Percentiles rank a stretch among this genome's conserved stretches.
Conservation (phyloP, 163 green algal genomes). For the Scenedesmus sp. region DNA sequence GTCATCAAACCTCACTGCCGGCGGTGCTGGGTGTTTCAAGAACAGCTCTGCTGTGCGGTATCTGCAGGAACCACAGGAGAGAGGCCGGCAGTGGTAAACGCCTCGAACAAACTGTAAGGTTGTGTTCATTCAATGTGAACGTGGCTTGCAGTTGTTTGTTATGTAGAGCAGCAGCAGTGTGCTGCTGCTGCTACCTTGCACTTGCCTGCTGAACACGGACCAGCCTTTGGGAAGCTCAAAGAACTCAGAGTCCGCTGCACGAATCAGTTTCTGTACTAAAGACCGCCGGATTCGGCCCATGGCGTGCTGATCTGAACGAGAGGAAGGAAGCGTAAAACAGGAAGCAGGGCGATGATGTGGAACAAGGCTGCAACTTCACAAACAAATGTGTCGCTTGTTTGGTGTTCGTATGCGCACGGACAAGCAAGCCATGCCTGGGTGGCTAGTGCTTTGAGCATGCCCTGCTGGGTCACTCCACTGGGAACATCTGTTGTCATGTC, state of each 20-base stretch:
- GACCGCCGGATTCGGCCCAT: conserved; percentile 42
- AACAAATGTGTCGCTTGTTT: too few relatives aligned
- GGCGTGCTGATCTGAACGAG: background rate
- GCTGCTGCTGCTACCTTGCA: background rate
- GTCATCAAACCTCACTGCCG: conserved; percentile 31
- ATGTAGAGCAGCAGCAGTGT: background rate
- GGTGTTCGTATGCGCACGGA: too few relatives aligned
- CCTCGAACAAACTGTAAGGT: background rate
- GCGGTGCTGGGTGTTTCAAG: conserved; percentile 37
- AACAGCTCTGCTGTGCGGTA: conserved; percentile 53
- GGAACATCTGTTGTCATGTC: background rate
- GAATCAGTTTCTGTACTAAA: conserved; percentile 44
- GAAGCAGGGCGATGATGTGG: background rate
- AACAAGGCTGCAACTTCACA: too few relatives aligned
- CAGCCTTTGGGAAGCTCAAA: conserved; percentile 45
- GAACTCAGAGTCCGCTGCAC: conserved; percentile 2
- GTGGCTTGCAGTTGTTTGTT: too few relatives aligned
- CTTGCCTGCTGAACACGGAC: conserved; percentile 46
- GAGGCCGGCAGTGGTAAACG: background rate
- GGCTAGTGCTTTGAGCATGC: too few relatives aligned
- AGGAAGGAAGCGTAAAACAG: background rate
- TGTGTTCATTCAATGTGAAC: too few relatives aligned
- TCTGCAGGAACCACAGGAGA: conserved; percentile 6
- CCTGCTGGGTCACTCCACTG: background rate
- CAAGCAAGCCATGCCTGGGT: too few relatives aligned